Conservation (phyloP, 257 asterid species). For the Solanum tacnaense region DNA sequence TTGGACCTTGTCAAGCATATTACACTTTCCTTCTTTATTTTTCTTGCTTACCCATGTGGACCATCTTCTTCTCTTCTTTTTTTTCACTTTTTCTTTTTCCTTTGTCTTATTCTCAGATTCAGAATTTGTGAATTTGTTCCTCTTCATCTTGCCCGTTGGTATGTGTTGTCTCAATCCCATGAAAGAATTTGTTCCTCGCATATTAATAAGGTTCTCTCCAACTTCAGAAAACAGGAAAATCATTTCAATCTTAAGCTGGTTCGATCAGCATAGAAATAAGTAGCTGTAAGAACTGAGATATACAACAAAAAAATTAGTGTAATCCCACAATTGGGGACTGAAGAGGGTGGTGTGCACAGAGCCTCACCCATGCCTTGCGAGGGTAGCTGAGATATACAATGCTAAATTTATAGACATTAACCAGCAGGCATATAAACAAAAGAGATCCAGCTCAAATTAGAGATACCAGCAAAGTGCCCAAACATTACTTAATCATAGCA, state of each 20-base stretch:
- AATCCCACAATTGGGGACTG: neutral
- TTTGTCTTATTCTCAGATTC: neutral
- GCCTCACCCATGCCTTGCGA: neutral
- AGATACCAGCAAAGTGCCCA: neutral
- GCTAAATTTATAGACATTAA: neutral
- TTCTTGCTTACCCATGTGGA: conserved; percentile 1
- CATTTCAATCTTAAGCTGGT: neutral
- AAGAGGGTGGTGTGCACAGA: neutral
- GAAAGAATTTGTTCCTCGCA: neutral
- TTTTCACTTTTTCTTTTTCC: neutral
- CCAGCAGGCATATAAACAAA: neutral
- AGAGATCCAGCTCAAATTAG: neutral
- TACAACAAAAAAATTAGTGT: neutral
- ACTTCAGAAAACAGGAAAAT: neutral
- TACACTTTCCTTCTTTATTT: neutral
- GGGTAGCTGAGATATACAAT: neutral
- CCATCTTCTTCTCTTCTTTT: neutral
- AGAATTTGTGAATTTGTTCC: neutral
- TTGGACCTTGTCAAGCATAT: conserved; percentile 2
- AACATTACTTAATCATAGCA: neutral
- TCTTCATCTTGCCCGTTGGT: neutral
- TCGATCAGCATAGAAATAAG: neutral
- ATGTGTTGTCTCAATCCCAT: neutral
- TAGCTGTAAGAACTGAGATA: neutral
- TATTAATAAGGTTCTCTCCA: neutral